Conservation (phyloP, 1,284 basidiomycete species). For the Stereum hirsutum region DNA sequence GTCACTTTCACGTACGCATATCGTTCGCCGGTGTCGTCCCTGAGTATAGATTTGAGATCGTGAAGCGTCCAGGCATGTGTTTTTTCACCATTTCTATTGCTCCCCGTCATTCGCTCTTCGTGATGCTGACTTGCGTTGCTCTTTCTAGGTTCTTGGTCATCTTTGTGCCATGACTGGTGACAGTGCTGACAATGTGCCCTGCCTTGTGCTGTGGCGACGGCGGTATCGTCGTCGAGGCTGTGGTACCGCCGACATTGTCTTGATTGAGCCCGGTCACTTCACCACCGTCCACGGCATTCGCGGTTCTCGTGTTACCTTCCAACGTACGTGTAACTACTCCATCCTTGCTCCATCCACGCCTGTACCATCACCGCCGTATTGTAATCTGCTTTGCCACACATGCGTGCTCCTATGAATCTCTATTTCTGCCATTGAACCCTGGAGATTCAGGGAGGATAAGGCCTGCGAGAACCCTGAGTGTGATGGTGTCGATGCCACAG, state of each 20-base stretch:
- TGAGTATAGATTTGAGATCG: slow-evolving; percentile 89
- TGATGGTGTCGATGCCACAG: too few relatives aligned
- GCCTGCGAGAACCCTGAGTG: too few relatives aligned
- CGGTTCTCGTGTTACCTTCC: slow-evolving; percentile 94
- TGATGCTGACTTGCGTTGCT: too few relatives aligned
- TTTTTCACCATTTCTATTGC: too few relatives aligned
- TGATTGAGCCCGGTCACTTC: slow-evolving; percentile 92
- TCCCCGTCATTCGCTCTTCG: too few relatives aligned
- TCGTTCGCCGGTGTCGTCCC: slow-evolving; percentile 96
- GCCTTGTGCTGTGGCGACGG: slow-evolving; percentile 92
- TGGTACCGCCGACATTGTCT: slow-evolving; percentile 91
- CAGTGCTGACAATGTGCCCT: slow-evolving; percentile 94
- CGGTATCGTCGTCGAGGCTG: slow-evolving; percentile 97
- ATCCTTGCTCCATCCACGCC: too few relatives aligned
- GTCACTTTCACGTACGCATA: slow-evolving; percentile 91
- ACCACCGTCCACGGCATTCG: slow-evolving; percentile 96
- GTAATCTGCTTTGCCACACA: slow-evolving; percentile 96
- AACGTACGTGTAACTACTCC: slow-evolving; percentile 95
- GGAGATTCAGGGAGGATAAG: too few relatives aligned
- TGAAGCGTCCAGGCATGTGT: slow-evolving; percentile 96
- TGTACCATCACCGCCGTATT: slow-evolving; percentile 95
- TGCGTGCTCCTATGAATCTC: slow-evolving; percentile 92
- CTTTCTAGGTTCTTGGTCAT: slow-evolving; percentile 81
- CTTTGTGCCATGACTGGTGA: slow-evolving; percentile 93
- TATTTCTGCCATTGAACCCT: slow-evolving; percentile 99